A percentile compares a stretch with the other conserved stretches of the same genome.
These are phyloP conservation scores for Kodamaea sp. DNA, from an alignment of 1,139 yeast genomes.

Conservation along the genomic window DNA sequence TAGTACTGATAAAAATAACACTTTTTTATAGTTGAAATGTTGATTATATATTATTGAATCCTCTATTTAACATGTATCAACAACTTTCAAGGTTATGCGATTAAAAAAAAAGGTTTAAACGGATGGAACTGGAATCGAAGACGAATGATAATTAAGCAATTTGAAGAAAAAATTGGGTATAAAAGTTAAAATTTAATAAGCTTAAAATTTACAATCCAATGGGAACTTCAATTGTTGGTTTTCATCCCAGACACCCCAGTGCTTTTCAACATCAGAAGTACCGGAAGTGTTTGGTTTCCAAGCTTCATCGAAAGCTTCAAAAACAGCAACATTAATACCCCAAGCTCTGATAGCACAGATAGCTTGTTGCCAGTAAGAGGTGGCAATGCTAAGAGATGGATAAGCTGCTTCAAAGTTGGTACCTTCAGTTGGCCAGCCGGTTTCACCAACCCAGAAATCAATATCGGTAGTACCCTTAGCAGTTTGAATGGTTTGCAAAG, in stretches of 20 bases:
- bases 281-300: slow-evolving; percentile 94
- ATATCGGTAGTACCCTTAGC: slow-evolving; percentile 81
- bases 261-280: slow-evolving; percentile 78
- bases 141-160: neutral
- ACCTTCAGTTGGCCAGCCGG: slow-evolving; percentile 97
- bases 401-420: slow-evolving; percentile 58
- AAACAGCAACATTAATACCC: slow-evolving; percentile 89
- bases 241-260: slow-evolving; percentile 86
- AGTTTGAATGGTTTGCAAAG: slow-evolving; percentile 80
- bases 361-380: slow-evolving; percentile 78
- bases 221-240: slow-evolving; percentile 55
- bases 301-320: slow-evolving; percentile 92
- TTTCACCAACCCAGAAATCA: slow-evolving; percentile 94
- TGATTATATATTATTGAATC: too few species aligned
- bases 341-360: slow-evolving; percentile 91
- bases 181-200: neutral
- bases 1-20: too few species aligned
- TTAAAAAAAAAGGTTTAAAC: too few species aligned
- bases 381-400: slow-evolving; percentile 74
- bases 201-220: slow-evolving; percentile 50
- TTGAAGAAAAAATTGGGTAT: slow-evolving; percentile 4
- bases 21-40: too few species aligned
- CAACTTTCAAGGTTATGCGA: too few species aligned
- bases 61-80: too few species aligned
- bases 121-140: too few species aligned